Evolutionary conservation across 2,329 filamentous ascomycete genomes (phyloP).

Genomic region (Fusarium pseudograminearum): DNA sequence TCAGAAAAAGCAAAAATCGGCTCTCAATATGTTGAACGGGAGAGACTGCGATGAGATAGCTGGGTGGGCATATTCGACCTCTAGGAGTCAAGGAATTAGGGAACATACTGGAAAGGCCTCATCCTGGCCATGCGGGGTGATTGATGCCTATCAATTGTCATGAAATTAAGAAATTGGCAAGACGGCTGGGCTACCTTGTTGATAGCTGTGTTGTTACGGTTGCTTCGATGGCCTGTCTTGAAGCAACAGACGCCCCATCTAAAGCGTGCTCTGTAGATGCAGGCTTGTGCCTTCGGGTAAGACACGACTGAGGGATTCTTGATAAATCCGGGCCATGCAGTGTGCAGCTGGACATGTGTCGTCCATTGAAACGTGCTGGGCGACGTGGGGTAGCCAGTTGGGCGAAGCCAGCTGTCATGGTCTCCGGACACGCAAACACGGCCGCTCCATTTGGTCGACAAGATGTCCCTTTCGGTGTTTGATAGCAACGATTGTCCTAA

Average conservation of each 20-base stretch:
- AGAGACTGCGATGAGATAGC: constrained; percentile 12
- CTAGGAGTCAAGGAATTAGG: constrained; percentile 19
- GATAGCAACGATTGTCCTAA: constrained; percentile 33
- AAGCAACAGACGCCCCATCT: constrained; percentile 27
- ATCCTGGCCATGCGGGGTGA: constrained; percentile 22
- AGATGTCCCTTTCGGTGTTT: constrained; percentile 24
- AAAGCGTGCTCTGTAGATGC: constrained; percentile 22
- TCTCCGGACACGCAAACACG: constrained; percentile 40
- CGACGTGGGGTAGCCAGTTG: constrained; percentile 48
- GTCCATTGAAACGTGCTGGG: constrained; percentile 53
- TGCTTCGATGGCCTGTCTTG: constrained; percentile 29
- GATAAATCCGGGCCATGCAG: constrained; percentile 33
- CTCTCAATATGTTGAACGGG: constrained; percentile 13
- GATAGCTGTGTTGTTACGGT: constrained; percentile 20
- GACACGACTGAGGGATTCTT: constrained; percentile 42
- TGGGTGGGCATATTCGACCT: constrained; percentile 36
- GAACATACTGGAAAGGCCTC: constrained; percentile 9
- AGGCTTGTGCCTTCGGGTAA: constrained; percentile 26
- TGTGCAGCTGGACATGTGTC: constrained; percentile 56
- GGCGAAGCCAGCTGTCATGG: constrained; percentile 50
- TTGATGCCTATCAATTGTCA: constrained; percentile 23
- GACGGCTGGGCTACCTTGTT: constrained; percentile 31
- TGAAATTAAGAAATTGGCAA: constrained; percentile 10
- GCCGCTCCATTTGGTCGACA: constrained; percentile 29
- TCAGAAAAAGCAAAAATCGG: constrained; percentile 39